A percentile compares a stretch with the other conserved stretches of the same genome.
phyloP scores from a whole-genome alignment of 1,139 yeast species.

The Saccharomyces hybrid region DNA sequence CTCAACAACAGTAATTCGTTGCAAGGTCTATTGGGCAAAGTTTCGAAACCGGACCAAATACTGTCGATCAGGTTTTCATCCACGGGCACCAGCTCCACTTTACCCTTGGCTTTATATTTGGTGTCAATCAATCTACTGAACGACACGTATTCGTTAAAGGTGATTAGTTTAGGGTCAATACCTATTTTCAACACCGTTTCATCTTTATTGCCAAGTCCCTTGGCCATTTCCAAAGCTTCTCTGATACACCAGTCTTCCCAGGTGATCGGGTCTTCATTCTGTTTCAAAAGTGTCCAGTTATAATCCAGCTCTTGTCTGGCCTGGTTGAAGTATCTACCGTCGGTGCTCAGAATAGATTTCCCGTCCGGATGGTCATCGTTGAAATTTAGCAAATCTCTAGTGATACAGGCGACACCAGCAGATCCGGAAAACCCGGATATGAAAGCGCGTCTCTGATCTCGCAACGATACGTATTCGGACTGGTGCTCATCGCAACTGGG shows the following conservation, averaged over 20 bases:
- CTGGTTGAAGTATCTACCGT: conserved; percentile 89
- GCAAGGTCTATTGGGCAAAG: conserved; percentile 41
- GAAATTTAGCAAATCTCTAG: conserved; percentile 51
- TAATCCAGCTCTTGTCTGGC: conserved; percentile 81
- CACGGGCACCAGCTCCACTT: conserved; percentile 56
- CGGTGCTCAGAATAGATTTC: conserved; percentile 79
- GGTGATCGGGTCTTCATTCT: conserved; percentile 66
- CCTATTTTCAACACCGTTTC: conserved; percentile 31
- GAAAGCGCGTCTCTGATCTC: conserved; percentile 78
- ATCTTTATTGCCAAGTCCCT: conserved; percentile 34
- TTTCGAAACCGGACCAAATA: conserved; percentile 58
- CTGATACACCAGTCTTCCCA: conserved; percentile 84
- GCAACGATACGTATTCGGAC: conserved; percentile 74
- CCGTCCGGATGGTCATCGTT: conserved; percentile 35
- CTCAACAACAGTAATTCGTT: conserved; percentile 42
- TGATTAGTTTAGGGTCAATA: conserved; percentile 62
- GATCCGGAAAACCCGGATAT: conserved; percentile 90
- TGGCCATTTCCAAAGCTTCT: conserved; percentile 52
- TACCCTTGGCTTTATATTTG: conserved; percentile 27
- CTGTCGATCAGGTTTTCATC: conserved; percentile 63
- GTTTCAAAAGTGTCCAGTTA: conserved; percentile 80
- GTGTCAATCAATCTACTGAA: conserved; percentile 33
- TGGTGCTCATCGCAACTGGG: conserved; percentile 95
- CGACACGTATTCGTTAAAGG: conserved; percentile 38
- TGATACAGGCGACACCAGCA: conserved; percentile 86